Conservation (phyloP, 75 land plant species). For the Ceratopteris richardii region DNA sequence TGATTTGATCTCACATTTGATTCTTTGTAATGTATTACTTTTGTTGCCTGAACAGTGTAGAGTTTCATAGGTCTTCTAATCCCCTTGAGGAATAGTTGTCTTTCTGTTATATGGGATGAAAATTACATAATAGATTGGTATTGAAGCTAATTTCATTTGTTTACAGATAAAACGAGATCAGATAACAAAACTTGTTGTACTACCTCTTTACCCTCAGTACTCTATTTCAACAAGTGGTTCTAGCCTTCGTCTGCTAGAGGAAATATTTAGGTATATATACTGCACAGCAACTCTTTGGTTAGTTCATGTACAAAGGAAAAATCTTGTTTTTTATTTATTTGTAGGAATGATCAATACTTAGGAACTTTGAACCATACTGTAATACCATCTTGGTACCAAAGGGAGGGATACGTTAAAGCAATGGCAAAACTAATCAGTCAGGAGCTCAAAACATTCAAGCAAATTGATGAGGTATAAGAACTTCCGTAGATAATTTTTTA, state of each 20-base stretch:
- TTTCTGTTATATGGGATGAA: too few relatives aligned
- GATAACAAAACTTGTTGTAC: slow-evolving; percentile 67
- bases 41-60: too few relatives aligned
- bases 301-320: too few relatives aligned
- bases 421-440: slow-evolving; percentile 71
- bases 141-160: too few relatives aligned
- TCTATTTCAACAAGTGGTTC: slow-evolving; percentile 94
- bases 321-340: neutral
- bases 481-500: too few relatives aligned
- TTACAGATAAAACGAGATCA: slow-evolving; percentile 68
- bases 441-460: slow-evolving; percentile 41
- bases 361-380: slow-evolving; percentile 49
- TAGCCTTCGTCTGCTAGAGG: slow-evolving; percentile 66
- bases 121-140: too few relatives aligned
- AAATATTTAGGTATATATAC: slow-evolving; percentile 51
- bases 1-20: neutral
- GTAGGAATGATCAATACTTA: slow-evolving; percentile 68
- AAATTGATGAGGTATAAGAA: slow-evolving; percentile 64
- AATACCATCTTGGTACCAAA: slow-evolving; percentile 78
- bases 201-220: slow-evolving; percentile 86
- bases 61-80: too few relatives aligned
- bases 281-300: too few relatives aligned
- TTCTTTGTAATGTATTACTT: too few relatives aligned
- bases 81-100: too few relatives aligned
- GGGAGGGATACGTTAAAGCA: slow-evolving; percentile 72